These are phyloP conservation scores for Penicillium ucsense DNA, from an alignment of 495 filamentous ascomycete genomes.

Conservation along the genomic window DNA sequence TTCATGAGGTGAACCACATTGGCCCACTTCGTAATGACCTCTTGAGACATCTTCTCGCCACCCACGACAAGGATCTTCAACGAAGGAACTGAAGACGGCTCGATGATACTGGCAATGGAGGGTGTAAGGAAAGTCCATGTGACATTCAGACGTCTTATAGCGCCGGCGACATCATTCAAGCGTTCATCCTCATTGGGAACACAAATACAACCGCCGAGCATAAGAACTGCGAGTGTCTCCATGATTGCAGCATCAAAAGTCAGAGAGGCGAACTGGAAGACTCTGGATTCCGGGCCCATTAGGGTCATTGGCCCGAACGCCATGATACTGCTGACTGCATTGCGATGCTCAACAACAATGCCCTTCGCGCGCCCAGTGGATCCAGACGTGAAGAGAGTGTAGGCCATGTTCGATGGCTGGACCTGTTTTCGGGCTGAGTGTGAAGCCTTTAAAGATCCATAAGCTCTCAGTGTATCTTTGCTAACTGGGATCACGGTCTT, in stretches of 20 bases:
- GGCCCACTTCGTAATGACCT: constrained; percentile 46
- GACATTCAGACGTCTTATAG: constrained; percentile 39
- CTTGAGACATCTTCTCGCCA: constrained; percentile 39
- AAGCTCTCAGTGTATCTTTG: constrained; percentile 26
- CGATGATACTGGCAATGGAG: constrained; percentile 40
- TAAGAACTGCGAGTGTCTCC: constrained; percentile 41
- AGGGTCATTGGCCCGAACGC: constrained; percentile 29
- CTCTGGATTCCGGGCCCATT: constrained; percentile 29
- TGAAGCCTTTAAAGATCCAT: constrained; percentile 13
- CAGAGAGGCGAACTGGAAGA: constrained; percentile 46
- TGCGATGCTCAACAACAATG: constrained; percentile 38
- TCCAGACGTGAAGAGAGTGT: constrained; percentile 42
- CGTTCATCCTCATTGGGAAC: constrained; percentile 50
- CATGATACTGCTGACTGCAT: constrained; percentile 38
- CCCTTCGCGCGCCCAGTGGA: constrained; percentile 50
- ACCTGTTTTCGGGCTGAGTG: not conserved
- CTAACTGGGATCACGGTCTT: constrained; percentile 29
- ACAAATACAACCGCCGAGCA: constrained; percentile 51
- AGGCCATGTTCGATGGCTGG: constrained; percentile 26
- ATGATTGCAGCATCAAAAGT: constrained; percentile 45
- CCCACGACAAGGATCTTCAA: constrained; percentile 35
- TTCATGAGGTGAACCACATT: constrained; percentile 40
- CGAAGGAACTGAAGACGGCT: constrained; percentile 35
- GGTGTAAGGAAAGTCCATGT: constrained; percentile 46
- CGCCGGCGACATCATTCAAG: constrained; percentile 38